These are phyloP conservation scores for Erigeron canadensis DNA, from an alignment of 129 eudicot genomes.

Conservation along the genomic window DNA sequence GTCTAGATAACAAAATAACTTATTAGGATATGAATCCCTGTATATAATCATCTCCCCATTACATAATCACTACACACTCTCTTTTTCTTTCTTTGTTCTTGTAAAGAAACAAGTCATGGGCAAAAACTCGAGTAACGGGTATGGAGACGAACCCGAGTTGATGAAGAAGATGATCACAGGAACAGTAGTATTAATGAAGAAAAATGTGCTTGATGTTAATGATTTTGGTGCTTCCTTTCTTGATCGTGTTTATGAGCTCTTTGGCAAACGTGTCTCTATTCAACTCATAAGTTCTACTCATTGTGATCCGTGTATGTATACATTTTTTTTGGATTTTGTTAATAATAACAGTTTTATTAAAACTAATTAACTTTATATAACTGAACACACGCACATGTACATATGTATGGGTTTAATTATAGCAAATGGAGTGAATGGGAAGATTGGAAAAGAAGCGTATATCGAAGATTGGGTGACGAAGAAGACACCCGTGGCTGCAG, in stretches of 20 bases:
- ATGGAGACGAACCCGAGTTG: neutral
- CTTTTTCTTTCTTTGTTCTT: too few relatives aligned
- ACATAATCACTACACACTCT: too few relatives aligned
- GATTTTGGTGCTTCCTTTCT: conserved; percentile 48
- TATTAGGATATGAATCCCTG: too few relatives aligned
- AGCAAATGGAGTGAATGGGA: conserved; percentile 4
- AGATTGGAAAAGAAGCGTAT: conserved; percentile 9
- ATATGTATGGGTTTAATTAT: neutral
- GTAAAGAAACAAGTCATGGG: neutral
- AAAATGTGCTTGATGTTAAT: conserved; percentile 53
- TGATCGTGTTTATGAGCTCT: conserved; percentile 56
- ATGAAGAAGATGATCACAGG: conserved; percentile 44
- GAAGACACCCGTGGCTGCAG: conserved; percentile 23
- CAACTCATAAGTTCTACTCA: conserved; percentile 60
- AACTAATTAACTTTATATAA: too few relatives aligned
- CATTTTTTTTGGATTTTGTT: too few relatives aligned
- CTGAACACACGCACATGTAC: too few relatives aligned
- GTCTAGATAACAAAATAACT: too few relatives aligned
- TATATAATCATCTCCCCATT: too few relatives aligned
- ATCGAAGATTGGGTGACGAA: conserved; percentile 53
- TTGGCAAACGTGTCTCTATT: conserved; percentile 58
- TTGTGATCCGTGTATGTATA: conserved; percentile 4
- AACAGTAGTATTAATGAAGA: conserved; percentile 64
- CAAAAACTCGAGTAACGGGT: conserved; percentile 1
- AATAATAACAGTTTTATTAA: too few relatives aligned